A percentile compares a stretch with the other conserved stretches of the same genome.
These are phyloP conservation scores for Cetradonia linearis DNA, from an alignment of 495 filamentous ascomycete species.

Conservation along the genomic window DNA sequence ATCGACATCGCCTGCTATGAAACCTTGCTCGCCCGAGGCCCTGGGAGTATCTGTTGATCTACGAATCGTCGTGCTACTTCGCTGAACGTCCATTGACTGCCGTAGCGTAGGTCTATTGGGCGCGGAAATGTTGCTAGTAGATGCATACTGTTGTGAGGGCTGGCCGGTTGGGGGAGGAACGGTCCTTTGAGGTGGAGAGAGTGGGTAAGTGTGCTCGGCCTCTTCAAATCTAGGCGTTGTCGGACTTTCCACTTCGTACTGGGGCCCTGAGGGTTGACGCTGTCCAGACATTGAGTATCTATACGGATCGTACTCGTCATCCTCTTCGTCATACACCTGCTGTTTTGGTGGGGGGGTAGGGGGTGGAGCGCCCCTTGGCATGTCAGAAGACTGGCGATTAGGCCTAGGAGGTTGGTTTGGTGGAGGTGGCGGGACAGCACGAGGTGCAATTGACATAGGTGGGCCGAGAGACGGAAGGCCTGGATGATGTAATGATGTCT, in stretches of 20 bases:
- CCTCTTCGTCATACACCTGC: constrained; percentile 40
- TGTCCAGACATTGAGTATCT: constrained; percentile 48
- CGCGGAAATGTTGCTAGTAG: constrained; percentile 38
- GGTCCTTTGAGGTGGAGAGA: constrained; percentile 34
- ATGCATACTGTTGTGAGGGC: constrained; percentile 18
- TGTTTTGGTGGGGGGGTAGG: constrained; percentile 50
- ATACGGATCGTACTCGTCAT: constrained; percentile 68
- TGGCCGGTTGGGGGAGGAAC: constrained; percentile 24
- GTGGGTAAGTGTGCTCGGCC: constrained; percentile 44
- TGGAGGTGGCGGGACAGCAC: constrained; percentile 45
- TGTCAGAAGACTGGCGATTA: constrained; percentile 49
- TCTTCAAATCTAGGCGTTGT: constrained; percentile 29
- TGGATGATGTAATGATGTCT: constrained; percentile 40
- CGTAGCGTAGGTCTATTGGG: constrained; percentile 39
- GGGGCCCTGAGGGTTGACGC: constrained; percentile 20
- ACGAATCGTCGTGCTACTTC: constrained; percentile 40
- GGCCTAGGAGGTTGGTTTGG: constrained; percentile 40
- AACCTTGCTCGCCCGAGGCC: constrained; percentile 58
- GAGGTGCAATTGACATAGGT: constrained; percentile 48
- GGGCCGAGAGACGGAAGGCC: constrained; percentile 39
- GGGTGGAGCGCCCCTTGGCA: constrained; percentile 59
- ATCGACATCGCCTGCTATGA: constrained; percentile 79
- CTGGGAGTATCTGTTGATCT: constrained; percentile 65
- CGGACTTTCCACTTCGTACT: constrained; percentile 19
- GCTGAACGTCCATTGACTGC: constrained; percentile 60